Evolutionary conservation across 2,329 filamentous ascomycete species (phyloP).

Genomic region (Coniochaeta ligniaria): DNA sequence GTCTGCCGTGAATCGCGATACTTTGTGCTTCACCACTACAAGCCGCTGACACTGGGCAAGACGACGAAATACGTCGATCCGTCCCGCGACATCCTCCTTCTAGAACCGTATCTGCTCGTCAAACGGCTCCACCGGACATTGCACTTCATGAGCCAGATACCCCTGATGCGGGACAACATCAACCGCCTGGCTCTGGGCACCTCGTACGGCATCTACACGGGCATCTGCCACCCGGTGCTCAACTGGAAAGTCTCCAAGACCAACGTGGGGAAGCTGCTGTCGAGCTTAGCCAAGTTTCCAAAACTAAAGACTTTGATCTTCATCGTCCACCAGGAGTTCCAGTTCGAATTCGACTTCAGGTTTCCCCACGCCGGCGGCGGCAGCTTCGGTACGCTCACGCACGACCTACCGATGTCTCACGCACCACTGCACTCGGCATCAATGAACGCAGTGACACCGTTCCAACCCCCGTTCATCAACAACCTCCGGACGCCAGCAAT

Average conservation of each 20-base stretch:
- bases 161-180: constrained; percentile 31
- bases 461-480: constrained; percentile 1
- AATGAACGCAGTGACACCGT: neutral
- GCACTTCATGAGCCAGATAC: constrained; percentile 37
- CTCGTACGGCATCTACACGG: constrained; percentile 36
- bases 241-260: constrained; percentile 35
- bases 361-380: constrained; percentile 13
- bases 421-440: neutral
- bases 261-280: constrained; percentile 34
- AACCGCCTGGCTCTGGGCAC: constrained; percentile 36
- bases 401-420: neutral
- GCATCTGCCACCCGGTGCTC: constrained; percentile 36
- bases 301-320: constrained; percentile 33
- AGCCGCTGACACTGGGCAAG: constrained; percentile 32
- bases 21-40: constrained; percentile 34
- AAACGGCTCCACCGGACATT: constrained; percentile 37
- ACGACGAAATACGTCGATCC: constrained; percentile 41
- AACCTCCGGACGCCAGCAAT: neutral
- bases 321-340: constrained; percentile 39
- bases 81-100: constrained; percentile 35
- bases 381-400: neutral
- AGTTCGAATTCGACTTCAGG: constrained; percentile 32
- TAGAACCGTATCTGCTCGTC: constrained; percentile 40
- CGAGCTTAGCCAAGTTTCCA: constrained; percentile 30
- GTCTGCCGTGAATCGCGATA: constrained; percentile 37